Evolutionary conservation across 192 early-diverging fungal genomes (phyloP), one percentile per base, ranked within the genome.

Genomic region (Linnemannia hyalina): DNA sequence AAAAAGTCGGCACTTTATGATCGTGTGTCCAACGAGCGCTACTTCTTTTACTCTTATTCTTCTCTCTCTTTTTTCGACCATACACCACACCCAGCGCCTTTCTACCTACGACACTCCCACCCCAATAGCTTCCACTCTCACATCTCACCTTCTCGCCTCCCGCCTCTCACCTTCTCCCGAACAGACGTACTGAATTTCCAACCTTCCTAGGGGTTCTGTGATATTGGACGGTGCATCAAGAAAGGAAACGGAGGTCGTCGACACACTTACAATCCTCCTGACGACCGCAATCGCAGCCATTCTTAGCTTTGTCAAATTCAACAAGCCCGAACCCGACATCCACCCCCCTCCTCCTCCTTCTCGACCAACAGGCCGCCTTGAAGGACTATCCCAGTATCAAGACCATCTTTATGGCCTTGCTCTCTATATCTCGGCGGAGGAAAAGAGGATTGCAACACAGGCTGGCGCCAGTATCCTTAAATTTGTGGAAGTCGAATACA

Each of bases 341-440:
- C 93, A 94, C 68, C 93, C 93, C 7, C 80, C n/a, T n/a, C n/a
- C n/a, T 93, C 11, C 68, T 93, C 36, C 89, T n/a, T n/a, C n/a
- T 94, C 6, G 80, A 89, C 40, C 80, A 90, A 36, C 93, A 94
- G 69, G 84, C 92, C 0, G 71, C 79, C 3, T 41, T 86, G 29
- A 77, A 77, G 73, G 84, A 86, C 6, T 86, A 75, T 16, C 29
- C 79, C 0, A 49, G 41, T 9, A 68, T 86, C 63, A 86, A 86
- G 74, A 81, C 78, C 15, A 80, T 86, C 54, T 75, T 86, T 75
- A 68, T 81, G n/a, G 49, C 78, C 13, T 75, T 72, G 22, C 49
- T 86, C 3, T n/a, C n/a, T 86, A 70, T 42, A 77, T 80, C 35
- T 86, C 84, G 4, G 49, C 22, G 9, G 78, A 74, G 55, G 79